Percentiles rank a stretch among this genome's conserved stretches.
Conservation (phyloP, 1,284 basidiomycete species). For the Trichosporon ovoides region DNA sequence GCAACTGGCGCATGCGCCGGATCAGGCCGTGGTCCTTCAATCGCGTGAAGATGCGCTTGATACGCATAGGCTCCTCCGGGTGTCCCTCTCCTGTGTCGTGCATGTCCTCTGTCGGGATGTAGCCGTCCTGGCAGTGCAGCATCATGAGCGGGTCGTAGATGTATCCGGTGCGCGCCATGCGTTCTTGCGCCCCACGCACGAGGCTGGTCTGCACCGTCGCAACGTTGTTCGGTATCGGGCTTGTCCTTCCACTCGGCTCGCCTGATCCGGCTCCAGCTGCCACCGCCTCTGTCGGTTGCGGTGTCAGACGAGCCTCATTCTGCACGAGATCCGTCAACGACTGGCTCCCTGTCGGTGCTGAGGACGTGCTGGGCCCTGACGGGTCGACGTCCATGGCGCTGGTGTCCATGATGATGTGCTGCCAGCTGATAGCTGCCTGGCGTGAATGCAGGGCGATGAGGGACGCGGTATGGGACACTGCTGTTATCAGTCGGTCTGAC, state of each 20-base stretch:
- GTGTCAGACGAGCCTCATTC: too few relatives aligned
- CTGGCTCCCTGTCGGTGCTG: too few relatives aligned
- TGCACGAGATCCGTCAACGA: too few relatives aligned
- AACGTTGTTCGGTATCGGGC: too few relatives aligned
- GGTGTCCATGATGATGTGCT: too few relatives aligned
- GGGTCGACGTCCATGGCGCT: slow-evolving; percentile 26
- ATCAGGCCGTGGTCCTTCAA: slow-evolving; percentile 62
- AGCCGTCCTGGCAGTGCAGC: slow-evolving; percentile 57
- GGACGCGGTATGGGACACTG: too few relatives aligned
- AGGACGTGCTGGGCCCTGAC: too few relatives aligned
- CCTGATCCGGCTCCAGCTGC: not conserved
- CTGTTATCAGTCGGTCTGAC: too few relatives aligned
- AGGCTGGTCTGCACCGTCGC: not conserved
- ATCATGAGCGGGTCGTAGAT: slow-evolving; percentile 87
- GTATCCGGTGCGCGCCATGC: slow-evolving; percentile 58
- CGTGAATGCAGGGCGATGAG: too few relatives aligned
- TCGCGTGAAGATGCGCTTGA: slow-evolving; percentile 67
- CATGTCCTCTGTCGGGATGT: slow-evolving; percentile 51
- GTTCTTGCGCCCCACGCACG: not conserved
- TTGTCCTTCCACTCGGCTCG: too few relatives aligned
- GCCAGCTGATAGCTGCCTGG: too few relatives aligned
- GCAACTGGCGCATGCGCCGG: slow-evolving; percentile 69
- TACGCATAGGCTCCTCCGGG: slow-evolving; percentile 84
- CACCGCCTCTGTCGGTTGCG: not conserved
- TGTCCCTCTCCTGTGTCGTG: slow-evolving; percentile 53